A percentile compares a stretch with the other conserved stretches of the same genome.
These are phyloP conservation scores for Schrenkiella parvula DNA, from an alignment of 345 rosid species.

Conservation along the genomic window DNA sequence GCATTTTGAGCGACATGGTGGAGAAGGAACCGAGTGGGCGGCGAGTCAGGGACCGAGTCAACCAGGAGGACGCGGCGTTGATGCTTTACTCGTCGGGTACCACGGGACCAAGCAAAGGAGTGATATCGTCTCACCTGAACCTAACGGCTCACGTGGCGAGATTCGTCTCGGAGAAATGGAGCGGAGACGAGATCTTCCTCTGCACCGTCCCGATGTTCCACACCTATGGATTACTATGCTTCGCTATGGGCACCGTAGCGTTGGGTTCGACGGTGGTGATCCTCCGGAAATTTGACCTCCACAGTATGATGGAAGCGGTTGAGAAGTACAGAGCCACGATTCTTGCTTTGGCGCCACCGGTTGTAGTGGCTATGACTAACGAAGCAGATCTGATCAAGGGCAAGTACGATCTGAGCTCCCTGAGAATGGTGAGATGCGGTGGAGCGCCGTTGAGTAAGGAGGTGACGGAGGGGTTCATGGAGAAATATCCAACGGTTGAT, in stretches of 20 bases:
- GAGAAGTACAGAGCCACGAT: constrained; percentile 47
- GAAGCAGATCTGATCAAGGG: constrained; percentile 45
- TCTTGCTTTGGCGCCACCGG: constrained; percentile 75
- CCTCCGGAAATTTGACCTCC: constrained; percentile 60
- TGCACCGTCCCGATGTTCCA: constrained; percentile 91
- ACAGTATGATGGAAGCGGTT: constrained; percentile 58
- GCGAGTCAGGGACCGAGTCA: constrained; percentile 54
- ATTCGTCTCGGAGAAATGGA: constrained; percentile 45
- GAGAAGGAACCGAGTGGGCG: constrained; percentile 11
- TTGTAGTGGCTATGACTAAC: constrained; percentile 56
- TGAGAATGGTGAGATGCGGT: constrained; percentile 49
- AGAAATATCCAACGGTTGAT: constrained; percentile 48
- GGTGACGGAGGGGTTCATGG: constrained; percentile 57
- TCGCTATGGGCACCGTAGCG: constrained; percentile 53
- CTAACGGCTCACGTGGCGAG: constrained; percentile 56
- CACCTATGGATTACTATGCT: constrained; percentile 58
- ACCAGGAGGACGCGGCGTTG: constrained; percentile 63
- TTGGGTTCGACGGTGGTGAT: constrained; percentile 58
- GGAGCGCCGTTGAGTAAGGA: constrained; percentile 87
- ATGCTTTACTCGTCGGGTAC: constrained; percentile 91
- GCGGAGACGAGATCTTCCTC: constrained; percentile 36
- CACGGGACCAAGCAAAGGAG: constrained; percentile 83
- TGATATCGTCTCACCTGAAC: constrained; percentile 63
- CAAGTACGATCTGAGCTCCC: constrained; percentile 60
- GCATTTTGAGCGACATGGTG: constrained; percentile 45